phyloP scores from a whole-genome alignment of 257 asterid genomes.

The Fraxinus quadrangulata region DNA sequence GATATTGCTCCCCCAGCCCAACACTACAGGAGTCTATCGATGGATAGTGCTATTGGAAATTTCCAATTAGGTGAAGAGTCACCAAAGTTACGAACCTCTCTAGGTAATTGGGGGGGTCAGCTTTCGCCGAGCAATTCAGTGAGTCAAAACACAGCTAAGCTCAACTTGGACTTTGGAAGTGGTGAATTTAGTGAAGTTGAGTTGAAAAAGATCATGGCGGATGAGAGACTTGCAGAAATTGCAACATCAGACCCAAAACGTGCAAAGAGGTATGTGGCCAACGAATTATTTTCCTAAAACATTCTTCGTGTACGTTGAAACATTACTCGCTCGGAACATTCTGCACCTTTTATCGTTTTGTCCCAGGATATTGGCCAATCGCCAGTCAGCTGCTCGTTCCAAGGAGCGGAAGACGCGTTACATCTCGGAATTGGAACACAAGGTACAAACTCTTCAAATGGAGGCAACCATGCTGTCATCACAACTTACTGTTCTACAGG shows the following conservation, averaged over 20 bases:
- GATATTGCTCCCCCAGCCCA: slow-evolving; percentile 54
- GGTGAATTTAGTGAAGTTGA: slow-evolving; percentile 77
- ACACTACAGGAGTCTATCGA: slow-evolving; percentile 83
- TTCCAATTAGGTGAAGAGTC: slow-evolving; percentile 56
- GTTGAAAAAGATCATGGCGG: slow-evolving; percentile 77
- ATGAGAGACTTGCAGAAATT: slow-evolving; percentile 81
- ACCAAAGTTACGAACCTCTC: slow-evolving; percentile 41
- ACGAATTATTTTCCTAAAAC: neutral
- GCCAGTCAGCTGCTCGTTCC: slow-evolving; percentile 97
- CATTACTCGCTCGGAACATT: neutral
- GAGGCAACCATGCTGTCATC: slow-evolving; percentile 76
- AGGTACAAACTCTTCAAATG: slow-evolving; percentile 78
- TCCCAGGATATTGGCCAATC: slow-evolving; percentile 82
- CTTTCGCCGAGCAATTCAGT: slow-evolving; percentile 64
- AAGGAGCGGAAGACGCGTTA: slow-evolving; percentile 89
- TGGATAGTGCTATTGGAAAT: slow-evolving; percentile 74
- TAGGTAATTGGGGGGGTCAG: slow-evolving; percentile 41
- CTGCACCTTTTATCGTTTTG: slow-evolving; percentile 8
- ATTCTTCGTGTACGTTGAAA: neutral
- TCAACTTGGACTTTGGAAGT: slow-evolving; percentile 60
- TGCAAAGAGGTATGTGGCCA: slow-evolving; percentile 63
- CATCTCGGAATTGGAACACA: slow-evolving; percentile 91
- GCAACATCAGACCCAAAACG: slow-evolving; percentile 84
- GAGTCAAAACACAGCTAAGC: slow-evolving; percentile 41
- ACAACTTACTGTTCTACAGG: slow-evolving; percentile 78